phyloP scores from a whole-genome alignment of 148 eudicot genomes.

The Dianthus caryophyllus region DNA sequence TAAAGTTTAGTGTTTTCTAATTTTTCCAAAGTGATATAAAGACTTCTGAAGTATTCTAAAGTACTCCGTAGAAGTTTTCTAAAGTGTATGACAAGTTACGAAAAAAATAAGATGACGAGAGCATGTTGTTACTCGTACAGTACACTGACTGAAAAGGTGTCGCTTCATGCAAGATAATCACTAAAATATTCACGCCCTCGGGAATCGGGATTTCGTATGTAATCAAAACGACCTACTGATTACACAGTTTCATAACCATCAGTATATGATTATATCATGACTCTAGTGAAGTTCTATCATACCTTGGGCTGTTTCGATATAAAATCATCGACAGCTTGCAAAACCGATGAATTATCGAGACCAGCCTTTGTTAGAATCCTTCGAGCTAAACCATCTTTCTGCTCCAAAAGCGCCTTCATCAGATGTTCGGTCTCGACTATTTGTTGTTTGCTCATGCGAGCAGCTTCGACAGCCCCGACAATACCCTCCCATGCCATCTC shows the following conservation, averaged over 20 bases:
- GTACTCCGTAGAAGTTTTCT: no score
- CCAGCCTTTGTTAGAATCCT: constrained; percentile 90
- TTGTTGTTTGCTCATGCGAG: constrained; percentile 73
- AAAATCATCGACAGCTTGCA: constrained; percentile 79
- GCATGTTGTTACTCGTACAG: background rate
- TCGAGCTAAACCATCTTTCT: constrained; percentile 92
- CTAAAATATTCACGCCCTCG: background rate
- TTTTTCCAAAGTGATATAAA: no score
- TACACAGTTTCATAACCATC: background rate
- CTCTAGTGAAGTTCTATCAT: background rate
- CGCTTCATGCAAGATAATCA: background rate
- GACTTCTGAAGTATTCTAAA: no score
- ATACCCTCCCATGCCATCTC: constrained; percentile 99
- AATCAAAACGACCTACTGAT: background rate
- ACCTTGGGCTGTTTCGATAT: constrained; percentile 94
- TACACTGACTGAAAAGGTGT: background rate
- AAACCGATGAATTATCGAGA: constrained; percentile 79
- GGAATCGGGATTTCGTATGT: background rate
- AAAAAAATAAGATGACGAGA: no score
- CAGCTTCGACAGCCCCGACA: constrained; percentile 82
- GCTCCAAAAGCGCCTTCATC: constrained; percentile 89
- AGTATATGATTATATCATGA: background rate
- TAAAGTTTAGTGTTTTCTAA: no score
- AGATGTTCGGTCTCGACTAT: constrained; percentile 94
- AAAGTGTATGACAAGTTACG: no score